Percentiles rank a stretch among this genome's conserved stretches.
Evolutionary conservation across 345 rosid genomes (phyloP).

Genomic region (Bretschneidera sinensis): DNA sequence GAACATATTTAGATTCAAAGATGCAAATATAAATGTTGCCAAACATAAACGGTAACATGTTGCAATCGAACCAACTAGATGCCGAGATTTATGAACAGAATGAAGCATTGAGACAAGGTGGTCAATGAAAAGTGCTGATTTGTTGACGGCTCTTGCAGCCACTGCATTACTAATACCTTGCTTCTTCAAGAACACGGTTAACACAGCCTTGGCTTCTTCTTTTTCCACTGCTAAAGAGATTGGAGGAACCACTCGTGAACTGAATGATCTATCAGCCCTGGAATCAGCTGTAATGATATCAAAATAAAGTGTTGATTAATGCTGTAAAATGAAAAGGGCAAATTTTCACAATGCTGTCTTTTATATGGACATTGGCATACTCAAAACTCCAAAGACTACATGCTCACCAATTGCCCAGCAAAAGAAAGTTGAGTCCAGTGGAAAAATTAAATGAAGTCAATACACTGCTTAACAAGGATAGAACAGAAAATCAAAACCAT

Average conservation of each 20-base stretch:
- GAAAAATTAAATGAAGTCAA: neutral
- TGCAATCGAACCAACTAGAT: slow-evolving; percentile 86
- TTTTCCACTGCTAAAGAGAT: slow-evolving; percentile 68
- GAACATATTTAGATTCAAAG: neutral
- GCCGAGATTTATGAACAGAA: slow-evolving; percentile 69
- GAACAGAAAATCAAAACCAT: neutral
- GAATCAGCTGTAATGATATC: slow-evolving; percentile 36
- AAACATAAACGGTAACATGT: slow-evolving; percentile 8
- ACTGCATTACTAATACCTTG: slow-evolving; percentile 69
- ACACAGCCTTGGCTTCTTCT: slow-evolving; percentile 90
- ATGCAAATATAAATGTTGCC: neutral
- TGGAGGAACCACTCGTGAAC: slow-evolving; percentile 48
- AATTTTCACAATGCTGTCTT: neutral
- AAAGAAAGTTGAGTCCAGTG: slow-evolving; percentile 24
- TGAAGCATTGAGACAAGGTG: slow-evolving; percentile 85
- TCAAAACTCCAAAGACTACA: neutral
- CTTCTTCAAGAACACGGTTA: slow-evolving; percentile 75
- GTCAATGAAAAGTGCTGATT: slow-evolving; percentile 62
- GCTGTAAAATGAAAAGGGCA: neutral
- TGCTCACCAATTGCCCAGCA: slow-evolving; percentile 35
- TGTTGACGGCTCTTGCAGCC: slow-evolving; percentile 65
- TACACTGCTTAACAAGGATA: neutral
- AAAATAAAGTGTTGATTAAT: neutral
- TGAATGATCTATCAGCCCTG: slow-evolving; percentile 48
- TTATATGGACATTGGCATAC: neutral